phyloP scores from a whole-genome alignment of 192 early-diverging fungal species.

The Linnemannia zychae region DNA sequence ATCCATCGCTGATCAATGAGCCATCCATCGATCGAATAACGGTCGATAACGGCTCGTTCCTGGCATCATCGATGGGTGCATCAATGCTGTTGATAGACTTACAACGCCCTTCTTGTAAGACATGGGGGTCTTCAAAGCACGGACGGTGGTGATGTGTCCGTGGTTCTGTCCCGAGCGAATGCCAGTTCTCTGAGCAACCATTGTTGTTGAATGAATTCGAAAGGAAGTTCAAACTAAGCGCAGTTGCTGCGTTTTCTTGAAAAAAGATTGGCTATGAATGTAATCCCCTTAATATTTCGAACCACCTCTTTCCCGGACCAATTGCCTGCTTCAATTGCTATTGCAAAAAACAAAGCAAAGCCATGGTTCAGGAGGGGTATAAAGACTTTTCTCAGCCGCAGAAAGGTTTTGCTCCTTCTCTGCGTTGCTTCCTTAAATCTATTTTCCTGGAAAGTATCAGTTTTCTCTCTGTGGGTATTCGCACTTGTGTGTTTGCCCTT shows the following conservation, averaged over 20 bases:
- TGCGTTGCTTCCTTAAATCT: conserved; percentile 57
- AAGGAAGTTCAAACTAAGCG: conserved; percentile 27
- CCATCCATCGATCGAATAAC: conserved; percentile 26
- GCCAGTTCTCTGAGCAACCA: conserved; percentile 81
- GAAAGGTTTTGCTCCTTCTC: conserved; percentile 30
- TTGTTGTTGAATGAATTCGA: conserved; percentile 45
- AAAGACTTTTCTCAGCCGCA: conserved; percentile 20
- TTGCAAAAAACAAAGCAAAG: background rate
- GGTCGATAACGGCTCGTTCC: background rate
- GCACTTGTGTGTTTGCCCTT: background rate
- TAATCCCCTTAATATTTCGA: background rate
- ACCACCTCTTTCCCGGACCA: too few species aligned
- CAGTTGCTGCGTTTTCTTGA: background rate
- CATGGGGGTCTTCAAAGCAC: conserved; percentile 76
- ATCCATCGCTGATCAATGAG: conserved; percentile 1
- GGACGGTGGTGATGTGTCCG: conserved; percentile 90
- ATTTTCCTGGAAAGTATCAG: conserved; percentile 16
- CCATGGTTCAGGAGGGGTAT: background rate
- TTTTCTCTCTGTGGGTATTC: background rate
- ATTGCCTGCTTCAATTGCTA: background rate
- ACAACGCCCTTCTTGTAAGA: conserved; percentile 87
- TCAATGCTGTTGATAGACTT: conserved; percentile 38
- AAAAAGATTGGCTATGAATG: background rate
- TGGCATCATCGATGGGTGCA: background rate
- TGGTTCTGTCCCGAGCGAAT: conserved; percentile 93